Percentiles rank a stretch among this genome's conserved stretches.
These are phyloP conservation scores for Stylosanthes scabra DNA, from an alignment of 331 rosid species.

Conservation along the genomic window DNA sequence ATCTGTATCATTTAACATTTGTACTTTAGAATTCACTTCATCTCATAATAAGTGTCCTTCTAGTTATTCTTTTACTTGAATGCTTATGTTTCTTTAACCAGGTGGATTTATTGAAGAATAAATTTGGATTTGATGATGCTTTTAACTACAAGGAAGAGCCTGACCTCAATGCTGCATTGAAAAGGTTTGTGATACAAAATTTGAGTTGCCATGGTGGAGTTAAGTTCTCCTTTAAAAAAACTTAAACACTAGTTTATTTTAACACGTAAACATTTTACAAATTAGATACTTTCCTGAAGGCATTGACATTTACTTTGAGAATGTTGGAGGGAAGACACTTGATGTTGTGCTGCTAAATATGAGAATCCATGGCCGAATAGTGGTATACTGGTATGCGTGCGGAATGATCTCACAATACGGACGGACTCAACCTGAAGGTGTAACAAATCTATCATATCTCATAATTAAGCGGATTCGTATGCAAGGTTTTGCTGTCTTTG, in stretches of 20 bases:
- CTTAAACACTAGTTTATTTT: neutral
- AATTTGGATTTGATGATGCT: conserved; percentile 40
- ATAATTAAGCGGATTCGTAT: neutral
- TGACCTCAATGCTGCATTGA: conserved; percentile 36
- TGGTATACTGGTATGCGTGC: too few species aligned
- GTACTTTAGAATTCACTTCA: neutral
- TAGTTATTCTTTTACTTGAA: neutral
- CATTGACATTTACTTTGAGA: conserved; percentile 45
- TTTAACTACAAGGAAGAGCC: conserved; percentile 49
- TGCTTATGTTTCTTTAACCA: conserved; percentile 7
- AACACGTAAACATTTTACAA: neutral
- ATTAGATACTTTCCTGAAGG: conserved; percentile 44
- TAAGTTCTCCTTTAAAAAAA: neutral
- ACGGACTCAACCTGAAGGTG: neutral
- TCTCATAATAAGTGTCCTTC: neutral
- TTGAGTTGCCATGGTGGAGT: neutral
- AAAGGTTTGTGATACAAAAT: conserved; percentile 20
- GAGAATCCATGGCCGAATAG: conserved; percentile 36
- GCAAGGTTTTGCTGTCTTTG: neutral
- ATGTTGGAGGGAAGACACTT: conserved; percentile 50
- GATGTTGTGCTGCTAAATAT: conserved; percentile 43
- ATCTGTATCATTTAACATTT: too few species aligned
- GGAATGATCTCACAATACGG: conserved; percentile 43
- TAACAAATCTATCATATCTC: conserved; percentile 7
- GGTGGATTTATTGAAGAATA: conserved; percentile 44